Conservation (phyloP, 2,329 filamentous ascomycete species). For the Pseudogymnoascus pannorum region DNA sequence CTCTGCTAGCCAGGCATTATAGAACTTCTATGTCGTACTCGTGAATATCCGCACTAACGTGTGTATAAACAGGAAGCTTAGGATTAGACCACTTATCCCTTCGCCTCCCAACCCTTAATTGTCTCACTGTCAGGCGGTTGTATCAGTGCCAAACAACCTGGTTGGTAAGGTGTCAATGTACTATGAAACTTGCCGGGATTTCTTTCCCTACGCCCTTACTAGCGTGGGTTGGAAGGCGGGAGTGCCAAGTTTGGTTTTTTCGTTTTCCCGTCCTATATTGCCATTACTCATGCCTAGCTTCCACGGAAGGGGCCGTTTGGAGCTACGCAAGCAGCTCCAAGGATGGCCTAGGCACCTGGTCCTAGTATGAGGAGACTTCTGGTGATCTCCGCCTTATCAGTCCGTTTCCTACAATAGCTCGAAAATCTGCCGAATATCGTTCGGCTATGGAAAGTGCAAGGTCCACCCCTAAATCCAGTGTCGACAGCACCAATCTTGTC, state of each 20-base stretch:
- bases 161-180: too few relatives aligned
- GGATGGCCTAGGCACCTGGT: neutral
- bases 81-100: neutral
- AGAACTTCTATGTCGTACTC: neutral
- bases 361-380: neutral
- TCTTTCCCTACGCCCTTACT: neutral
- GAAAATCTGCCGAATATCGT: too few relatives aligned
- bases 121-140: neutral
- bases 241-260: too few relatives aligned
- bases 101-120: neutral
- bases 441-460: too few relatives aligned
- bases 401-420: too few relatives aligned
- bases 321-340: neutral
- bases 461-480: neutral
- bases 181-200: neutral
- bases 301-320: neutral
- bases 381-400: neutral
- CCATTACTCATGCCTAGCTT: neutral
- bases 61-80: neutral
- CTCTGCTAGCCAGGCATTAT: neutral
- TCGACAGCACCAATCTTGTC: neutral
- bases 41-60: neutral
- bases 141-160: too few relatives aligned
- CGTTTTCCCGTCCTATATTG: neutral
- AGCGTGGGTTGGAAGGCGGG: neutral